Evolutionary conservation across 75 land plant genomes (phyloP), one percentile per base, ranked within the genome.

Genomic region (Isoetes taiwanensis): DNA sequence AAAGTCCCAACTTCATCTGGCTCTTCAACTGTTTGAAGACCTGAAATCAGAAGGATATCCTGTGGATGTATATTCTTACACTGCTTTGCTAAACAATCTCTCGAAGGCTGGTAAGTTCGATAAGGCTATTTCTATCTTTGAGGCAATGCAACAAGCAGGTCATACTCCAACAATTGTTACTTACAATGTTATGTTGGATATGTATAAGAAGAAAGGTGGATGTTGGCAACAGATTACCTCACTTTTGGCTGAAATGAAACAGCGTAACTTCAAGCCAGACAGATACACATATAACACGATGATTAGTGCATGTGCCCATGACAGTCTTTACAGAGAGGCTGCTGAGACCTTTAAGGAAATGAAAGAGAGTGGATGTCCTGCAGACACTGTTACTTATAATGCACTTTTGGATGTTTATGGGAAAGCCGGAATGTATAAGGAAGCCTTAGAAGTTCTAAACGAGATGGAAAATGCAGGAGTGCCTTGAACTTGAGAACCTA

Each of bases 351-450:
- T 88, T 54, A 53, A 69, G 30, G 86, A 94, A 67, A 88, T 94
- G 96, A 85, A 78, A 53, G 32, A 40, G 0, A 63, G 53, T 0
- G 85, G 90, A 0, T 84, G 72, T 69, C 20, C n/a, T 1, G 90
- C 90, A 1, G 81, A 76, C 64, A 75, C 72, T 37, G 86, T 94
- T 20, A 88, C 99, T 14, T 94, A 82, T 40, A 94, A 94, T 68
- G 76, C 96, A 2, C 73, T 94, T 27, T 66, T 94, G 65, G 86
- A 94, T 75, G 96, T 85, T 3, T 89, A 82, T 68, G 96, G 96
- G 57, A 88, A 94, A 74, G 80, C 75, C 30, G 63, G 90, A 35
- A 40, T 73, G 67, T 78, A 75, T 41, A 61, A 76, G 33, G 84
- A 84, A 39, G 99, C 99, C 1, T 56, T 67, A 62, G 66, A 70